Evolutionary conservation across 371 early-diverging fungal genomes (phyloP), one percentile per base, ranked within the genome.

Genomic region (Lichtheimia ornata): DNA sequence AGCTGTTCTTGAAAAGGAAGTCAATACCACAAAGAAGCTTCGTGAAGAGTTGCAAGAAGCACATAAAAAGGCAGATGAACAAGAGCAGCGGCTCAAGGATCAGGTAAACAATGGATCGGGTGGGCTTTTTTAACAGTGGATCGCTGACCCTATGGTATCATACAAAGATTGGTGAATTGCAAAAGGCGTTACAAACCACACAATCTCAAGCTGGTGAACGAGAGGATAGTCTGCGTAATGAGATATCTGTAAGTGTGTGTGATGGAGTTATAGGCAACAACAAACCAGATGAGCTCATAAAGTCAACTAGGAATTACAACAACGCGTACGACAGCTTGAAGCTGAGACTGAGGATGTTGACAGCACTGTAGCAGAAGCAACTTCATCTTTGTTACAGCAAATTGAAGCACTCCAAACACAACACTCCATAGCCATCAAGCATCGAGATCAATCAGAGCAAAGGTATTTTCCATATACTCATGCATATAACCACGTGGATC

Each of bases 391-490:
- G 2, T 64, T 91, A 11, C 81, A 85, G 4, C 93, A 91, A 54
- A 88, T 91, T 44, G 88, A 92, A 49, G 67, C 65, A 1, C 59
- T 92, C 15, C 90, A 92, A 67, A 76, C 81, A 5, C 91, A 91
- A 52, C 87, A 88, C 44, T 65, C 77, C 0, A 41, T 67, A 2
- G 84, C 88, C 0, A 72, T 73, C 43, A 77, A 79, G 50, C 82
- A 82, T 56, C 87, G 90, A 81, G 90, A 92, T 62, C 79, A 82
- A 53, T 62, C 84, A 7, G 92, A 92, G 63, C 74, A 81, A 53
- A 78, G 74, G 84, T 76, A 50, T 35, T 28, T 42, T 53, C 27
- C 6, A 58, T 49, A 28, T 41, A 9, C n/a, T 27, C 2, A 1
- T 42, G 22, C 0, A 44, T 18, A 9, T 1, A 41, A 6, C 27